Evolutionary conservation across 192 early-diverging fungal genomes (phyloP).

Genomic region (Coemansia sp.): DNA sequence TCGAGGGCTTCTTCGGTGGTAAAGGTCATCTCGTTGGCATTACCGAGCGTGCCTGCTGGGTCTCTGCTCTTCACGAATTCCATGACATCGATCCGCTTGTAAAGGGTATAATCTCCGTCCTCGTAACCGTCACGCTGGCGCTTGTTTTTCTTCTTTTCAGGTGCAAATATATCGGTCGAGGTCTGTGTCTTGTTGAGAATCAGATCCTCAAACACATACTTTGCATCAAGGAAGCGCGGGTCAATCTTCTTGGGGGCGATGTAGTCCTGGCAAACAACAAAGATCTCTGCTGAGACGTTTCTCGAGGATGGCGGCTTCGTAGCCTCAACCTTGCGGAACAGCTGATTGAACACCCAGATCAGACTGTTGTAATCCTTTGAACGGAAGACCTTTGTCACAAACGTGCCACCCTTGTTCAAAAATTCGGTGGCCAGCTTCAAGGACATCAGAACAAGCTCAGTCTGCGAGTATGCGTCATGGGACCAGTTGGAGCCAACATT

Average conservation of each 20-base stretch:
- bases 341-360: conserved; percentile 97
- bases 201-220: conserved; percentile 91
- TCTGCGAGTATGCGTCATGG: conserved; percentile 96
- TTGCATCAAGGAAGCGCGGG: conserved; percentile 87
- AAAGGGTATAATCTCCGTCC: conserved; percentile 90
- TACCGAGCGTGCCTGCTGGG: conserved; percentile 75
- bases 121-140: conserved; percentile 96
- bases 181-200: conserved; percentile 58
- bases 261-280: conserved; percentile 93
- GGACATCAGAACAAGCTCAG: conserved; percentile 88
- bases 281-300: conserved; percentile 99
- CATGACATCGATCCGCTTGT: conserved; percentile 68
- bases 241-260: conserved; percentile 95
- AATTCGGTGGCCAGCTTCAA: conserved; percentile 94
- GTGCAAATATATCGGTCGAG: conserved; percentile 79
- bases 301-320: conserved; percentile 97
- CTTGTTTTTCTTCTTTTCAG: conserved; percentile 76
- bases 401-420: conserved; percentile 83
- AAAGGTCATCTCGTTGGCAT: conserved; percentile 74
- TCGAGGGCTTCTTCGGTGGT: conserved; percentile 64
- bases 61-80: conserved; percentile 81
- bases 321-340: conserved; percentile 95
- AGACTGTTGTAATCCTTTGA: conserved; percentile 99
- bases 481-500: conserved; percentile 96
- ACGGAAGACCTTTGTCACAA: conserved; percentile 98